Evolutionary conservation across 164 flowering plant species (phyloP).

Genomic region (Pachysandra terminalis): DNA sequence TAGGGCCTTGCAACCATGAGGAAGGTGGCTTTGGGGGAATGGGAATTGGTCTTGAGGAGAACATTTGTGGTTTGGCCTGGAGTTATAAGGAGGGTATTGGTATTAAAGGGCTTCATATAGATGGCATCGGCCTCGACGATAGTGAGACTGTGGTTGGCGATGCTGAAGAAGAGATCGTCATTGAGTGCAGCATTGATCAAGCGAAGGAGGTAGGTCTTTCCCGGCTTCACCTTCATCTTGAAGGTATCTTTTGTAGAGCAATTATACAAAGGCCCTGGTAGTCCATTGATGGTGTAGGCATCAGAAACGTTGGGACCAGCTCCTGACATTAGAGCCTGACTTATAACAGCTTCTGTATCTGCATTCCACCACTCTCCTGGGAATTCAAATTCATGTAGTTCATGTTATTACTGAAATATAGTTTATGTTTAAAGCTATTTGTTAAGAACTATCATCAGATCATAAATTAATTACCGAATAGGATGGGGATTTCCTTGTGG

Average conservation of each 20-base stretch:
- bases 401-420: too few relatives aligned
- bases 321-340: slow-evolving; percentile 43
- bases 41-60: slow-evolving; percentile 40
- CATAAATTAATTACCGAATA: slow-evolving; percentile 45
- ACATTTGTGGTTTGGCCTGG: slow-evolving; percentile 64
- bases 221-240: slow-evolving; percentile 46
- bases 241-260: slow-evolving; percentile 48
- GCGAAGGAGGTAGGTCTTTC: slow-evolving; percentile 53
- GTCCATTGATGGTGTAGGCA: slow-evolving; percentile 56
- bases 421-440: too few relatives aligned
- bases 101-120: slow-evolving; percentile 48
- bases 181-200: slow-evolving; percentile 61
- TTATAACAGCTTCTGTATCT: slow-evolving; percentile 44
- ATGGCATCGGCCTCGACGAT: slow-evolving; percentile 54
- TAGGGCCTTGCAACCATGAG: slow-evolving; percentile 53
- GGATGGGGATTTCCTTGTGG: slow-evolving; percentile 41
- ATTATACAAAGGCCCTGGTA: slow-evolving; percentile 52
- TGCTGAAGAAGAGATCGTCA: slow-evolving; percentile 57
- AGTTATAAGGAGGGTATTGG: slow-evolving; percentile 27
- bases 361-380: slow-evolving; percentile 58
- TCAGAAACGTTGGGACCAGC: slow-evolving; percentile 56
- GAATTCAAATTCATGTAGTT: neutral
- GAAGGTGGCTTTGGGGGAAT: slow-evolving; percentile 37
- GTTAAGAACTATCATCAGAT: too few relatives aligned
- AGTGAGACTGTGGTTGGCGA: slow-evolving; percentile 49